phyloP scores from a whole-genome alignment of 192 early-diverging fungal genomes.

The Coemansia sp. region DNA sequence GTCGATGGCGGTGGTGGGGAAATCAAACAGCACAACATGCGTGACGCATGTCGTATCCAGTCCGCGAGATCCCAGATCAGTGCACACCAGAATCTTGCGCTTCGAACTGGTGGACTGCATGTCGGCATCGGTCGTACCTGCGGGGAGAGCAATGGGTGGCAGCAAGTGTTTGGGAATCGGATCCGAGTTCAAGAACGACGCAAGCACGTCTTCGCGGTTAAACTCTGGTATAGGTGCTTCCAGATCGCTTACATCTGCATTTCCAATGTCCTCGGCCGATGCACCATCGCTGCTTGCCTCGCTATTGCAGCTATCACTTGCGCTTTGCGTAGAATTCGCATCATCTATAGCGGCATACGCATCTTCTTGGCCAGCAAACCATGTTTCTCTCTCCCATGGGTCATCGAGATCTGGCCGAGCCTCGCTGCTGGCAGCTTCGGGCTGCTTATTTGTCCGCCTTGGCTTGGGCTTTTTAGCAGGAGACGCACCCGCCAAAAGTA shows the following conservation, averaged over 20 bases:
- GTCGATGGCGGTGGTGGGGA: constrained; percentile 86
- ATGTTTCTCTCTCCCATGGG: constrained; percentile 29
- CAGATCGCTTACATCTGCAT: constrained; percentile 22
- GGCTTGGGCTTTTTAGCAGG: not conserved
- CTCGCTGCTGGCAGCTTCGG: constrained; percentile 1
- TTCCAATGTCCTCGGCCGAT: constrained; percentile 15
- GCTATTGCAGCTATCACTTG: constrained; percentile 3
- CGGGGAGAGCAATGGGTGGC: constrained; percentile 6
- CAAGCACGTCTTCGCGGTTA: constrained; percentile 37
- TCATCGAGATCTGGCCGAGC: constrained; percentile 8
- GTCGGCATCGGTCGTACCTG: not conserved
- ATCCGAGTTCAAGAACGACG: constrained; percentile 18
- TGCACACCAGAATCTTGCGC: constrained; percentile 74
- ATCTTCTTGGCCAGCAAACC: constrained; percentile 22
- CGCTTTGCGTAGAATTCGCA: not conserved
- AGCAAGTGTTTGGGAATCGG: constrained; percentile 36
- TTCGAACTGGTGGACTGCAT: not conserved
- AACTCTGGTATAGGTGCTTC: constrained; percentile 27
- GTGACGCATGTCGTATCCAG: constrained; percentile 83
- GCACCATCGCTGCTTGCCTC: constrained; percentile 3
- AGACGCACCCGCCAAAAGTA: constrained; percentile 52
- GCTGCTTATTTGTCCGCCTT: not conserved
- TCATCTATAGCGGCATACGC: constrained; percentile 5
- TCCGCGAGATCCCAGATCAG: constrained; percentile 87
- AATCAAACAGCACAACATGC: constrained; percentile 89